Percentiles rank a stretch among this genome's conserved stretches.
These are phyloP conservation scores for Toxicodendron radicans DNA, from an alignment of 345 rosid species.

Conservation along the genomic window DNA sequence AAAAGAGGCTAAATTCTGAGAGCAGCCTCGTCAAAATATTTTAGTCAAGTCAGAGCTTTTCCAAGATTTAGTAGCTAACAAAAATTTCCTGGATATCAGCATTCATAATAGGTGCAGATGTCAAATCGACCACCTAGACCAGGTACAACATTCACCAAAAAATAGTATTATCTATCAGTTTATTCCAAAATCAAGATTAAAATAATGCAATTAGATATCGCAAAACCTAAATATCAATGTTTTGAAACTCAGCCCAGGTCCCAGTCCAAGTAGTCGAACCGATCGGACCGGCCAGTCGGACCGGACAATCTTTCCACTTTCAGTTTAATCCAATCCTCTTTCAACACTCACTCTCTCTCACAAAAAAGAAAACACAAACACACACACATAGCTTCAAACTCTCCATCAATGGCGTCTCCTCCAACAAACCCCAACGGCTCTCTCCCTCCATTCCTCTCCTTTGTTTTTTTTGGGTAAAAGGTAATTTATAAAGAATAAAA, in stretches of 20 bases:
- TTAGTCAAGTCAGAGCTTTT: no score
- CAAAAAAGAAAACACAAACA: background rate
- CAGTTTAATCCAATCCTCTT: constrained; percentile 12
- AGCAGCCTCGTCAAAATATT: no score
- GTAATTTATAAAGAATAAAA: no score
- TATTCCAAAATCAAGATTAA: background rate
- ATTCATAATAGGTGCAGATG: no score
- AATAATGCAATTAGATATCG: background rate
- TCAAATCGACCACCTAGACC: no score
- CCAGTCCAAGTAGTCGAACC: constrained; percentile 17
- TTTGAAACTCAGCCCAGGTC: background rate
- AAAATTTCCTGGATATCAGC: no score
- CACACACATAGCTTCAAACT: background rate
- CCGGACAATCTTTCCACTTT: background rate
- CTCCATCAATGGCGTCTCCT: constrained; percentile 66
- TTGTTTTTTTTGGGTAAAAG: no score
- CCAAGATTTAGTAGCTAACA: no score
- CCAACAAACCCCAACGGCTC: constrained; percentile 34
- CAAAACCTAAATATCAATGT: background rate
- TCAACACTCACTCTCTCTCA: background rate
- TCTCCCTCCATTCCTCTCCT: constrained; percentile 27
- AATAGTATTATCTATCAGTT: background rate
- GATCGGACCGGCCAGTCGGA: constrained; percentile 1
- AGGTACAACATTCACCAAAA: no score
- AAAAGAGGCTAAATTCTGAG: no score